Evolutionary conservation across 83 land plant genomes (phyloP).

Genomic region (Picea mariana): DNA sequence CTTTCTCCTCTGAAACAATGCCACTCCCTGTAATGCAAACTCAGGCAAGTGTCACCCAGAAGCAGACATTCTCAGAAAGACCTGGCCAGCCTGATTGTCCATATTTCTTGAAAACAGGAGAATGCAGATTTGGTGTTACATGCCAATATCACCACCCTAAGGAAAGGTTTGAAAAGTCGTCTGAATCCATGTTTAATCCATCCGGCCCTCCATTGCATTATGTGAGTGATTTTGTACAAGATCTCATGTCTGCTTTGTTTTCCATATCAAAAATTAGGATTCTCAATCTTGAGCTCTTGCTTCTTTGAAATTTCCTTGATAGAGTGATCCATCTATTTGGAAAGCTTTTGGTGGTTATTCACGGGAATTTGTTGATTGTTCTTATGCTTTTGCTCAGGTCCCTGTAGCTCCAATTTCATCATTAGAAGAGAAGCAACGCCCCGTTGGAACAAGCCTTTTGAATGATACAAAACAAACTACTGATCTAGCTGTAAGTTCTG

Average conservation of each 20-base stretch:
- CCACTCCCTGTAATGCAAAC: not conserved
- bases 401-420: not conserved
- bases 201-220: constrained; percentile 70
- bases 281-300: not conserved
- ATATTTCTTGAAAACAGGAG: constrained; percentile 46
- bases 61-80: constrained; percentile 42
- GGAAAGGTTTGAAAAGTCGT: constrained; percentile 19
- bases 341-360: not conserved
- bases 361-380: not conserved
- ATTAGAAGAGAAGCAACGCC: not conserved
- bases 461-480: not conserved
- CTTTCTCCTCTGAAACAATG: no score
- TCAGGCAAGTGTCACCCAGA: not conserved
- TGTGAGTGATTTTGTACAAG: constrained; percentile 31
- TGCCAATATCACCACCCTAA: constrained; percentile 59
- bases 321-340: not conserved
- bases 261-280: not conserved
- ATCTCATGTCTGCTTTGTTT: not conserved
- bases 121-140: constrained; percentile 39
- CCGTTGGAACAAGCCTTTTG: not conserved
- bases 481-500: not conserved
- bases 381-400: constrained; percentile 5
- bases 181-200: constrained; percentile 36
- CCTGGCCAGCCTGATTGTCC: constrained; percentile 63
- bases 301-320: not conserved